Percentiles rank a stretch among this genome's conserved stretches.
These are phyloP conservation scores for Thraustotheca clavata DNA, from an alignment of 352 stramenopile species.

Conservation along the genomic window DNA sequence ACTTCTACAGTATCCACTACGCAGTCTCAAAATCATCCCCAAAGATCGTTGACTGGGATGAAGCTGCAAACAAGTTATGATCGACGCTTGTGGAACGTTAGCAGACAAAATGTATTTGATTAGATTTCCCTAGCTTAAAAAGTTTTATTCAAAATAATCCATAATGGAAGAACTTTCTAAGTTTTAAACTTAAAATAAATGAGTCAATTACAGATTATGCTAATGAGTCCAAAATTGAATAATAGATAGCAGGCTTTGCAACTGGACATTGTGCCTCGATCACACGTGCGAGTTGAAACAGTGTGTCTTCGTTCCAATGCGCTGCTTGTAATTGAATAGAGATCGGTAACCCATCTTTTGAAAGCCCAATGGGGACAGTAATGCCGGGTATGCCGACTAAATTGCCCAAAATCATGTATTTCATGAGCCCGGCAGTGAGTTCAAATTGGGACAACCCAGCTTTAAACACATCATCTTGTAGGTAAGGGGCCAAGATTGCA, in stretches of 20 bases:
- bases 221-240: background rate
- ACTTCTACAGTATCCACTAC: too few relatives aligned
- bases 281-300: slow-evolving; percentile 49
- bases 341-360: slow-evolving; percentile 50
- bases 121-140: too few relatives aligned
- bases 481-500: slow-evolving; percentile 60
- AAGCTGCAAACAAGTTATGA: too few relatives aligned
- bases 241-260: background rate
- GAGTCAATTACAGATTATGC: background rate
- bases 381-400: slow-evolving; percentile 78
- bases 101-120: too few relatives aligned
- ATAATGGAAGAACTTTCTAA: too few relatives aligned
- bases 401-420: slow-evolving; percentile 80
- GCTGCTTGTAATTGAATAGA: slow-evolving; percentile 68
- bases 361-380: slow-evolving; percentile 63
- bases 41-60: too few relatives aligned
- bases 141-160: too few relatives aligned
- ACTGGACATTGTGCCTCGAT: slow-evolving; percentile 16
- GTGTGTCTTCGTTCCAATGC: slow-evolving; percentile 67
- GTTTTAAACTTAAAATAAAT: too few relatives aligned
- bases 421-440: slow-evolving; percentile 66
- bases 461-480: slow-evolving; percentile 37
- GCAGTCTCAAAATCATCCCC: too few relatives aligned
- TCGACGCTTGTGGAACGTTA: too few relatives aligned
- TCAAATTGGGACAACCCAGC: slow-evolving; percentile 30